Base-by-base conservation (phyloP, 208 protist species). In the Phytomonas francai region DNA sequence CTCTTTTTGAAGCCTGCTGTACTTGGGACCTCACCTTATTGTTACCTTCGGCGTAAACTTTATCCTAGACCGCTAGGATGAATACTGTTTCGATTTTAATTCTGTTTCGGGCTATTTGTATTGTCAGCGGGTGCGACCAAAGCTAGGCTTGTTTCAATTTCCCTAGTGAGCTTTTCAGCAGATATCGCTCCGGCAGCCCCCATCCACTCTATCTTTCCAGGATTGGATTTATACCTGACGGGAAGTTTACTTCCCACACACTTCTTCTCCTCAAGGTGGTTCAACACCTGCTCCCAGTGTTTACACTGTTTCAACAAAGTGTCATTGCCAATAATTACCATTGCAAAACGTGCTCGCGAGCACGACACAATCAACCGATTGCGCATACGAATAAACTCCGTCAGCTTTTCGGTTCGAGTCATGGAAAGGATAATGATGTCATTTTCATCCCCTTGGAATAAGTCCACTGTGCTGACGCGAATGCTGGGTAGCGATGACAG, bases 381-480 rank as follows among this genome's bases (percentile, higher is more conserved):
- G 16, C 83, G 76, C 60, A 89, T 94, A 31, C 83, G 79, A 59
- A 98, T 81, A 67, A 99, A 99, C 39, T 98, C 96, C 28, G 97
- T 98, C 70, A 95, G 65, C 61, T 81, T 84, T 71, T 97, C 95
- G 36, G 90, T 97, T 3, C 97, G 89, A 45, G 98, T 95, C 30
- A 97, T 68, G 3, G 93, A 97, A 32, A 98, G 69, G 59, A 99
- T 84, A 16, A 98, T 86, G 31, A 98, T 67, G 61, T 98, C 92
- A 59, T 93, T 93, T 79, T 98, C 97, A 63, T 97, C 92, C 25
- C 97, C 97, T 68, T 99, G 97, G 79, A 90, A 98, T 27, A 96
- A 88, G 78, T 98, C 97, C 6, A 99, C 89, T 33, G 97, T 98
- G 64, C 81, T 84, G 49, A 98, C 85, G 2, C 72, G 78, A 32